Evolutionary conservation across 2,329 filamentous ascomycete genomes (phyloP).

Genomic region (Botrytis byssoidea): DNA sequence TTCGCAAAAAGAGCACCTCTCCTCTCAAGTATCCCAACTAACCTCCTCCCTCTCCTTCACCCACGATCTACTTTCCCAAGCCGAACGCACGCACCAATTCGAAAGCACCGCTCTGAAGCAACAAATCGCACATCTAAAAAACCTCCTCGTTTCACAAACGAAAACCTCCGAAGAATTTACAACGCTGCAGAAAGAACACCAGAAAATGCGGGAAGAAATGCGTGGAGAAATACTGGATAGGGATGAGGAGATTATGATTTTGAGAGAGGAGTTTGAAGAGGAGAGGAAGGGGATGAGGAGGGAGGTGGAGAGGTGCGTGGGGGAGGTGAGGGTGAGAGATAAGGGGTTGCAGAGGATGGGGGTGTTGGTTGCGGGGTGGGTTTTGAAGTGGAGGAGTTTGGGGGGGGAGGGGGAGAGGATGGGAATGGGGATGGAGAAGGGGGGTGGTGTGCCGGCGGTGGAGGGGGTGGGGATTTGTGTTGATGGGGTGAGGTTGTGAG

Average conservation of each 20-base stretch:
- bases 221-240: background rate
- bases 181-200: rapidly evolving
- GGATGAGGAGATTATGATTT: background rate
- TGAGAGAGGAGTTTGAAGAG: background rate
- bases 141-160: background rate
- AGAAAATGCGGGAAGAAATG: background rate
- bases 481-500: too few species aligned
- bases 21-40: background rate
- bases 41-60: background rate
- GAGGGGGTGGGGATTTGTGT: background rate
- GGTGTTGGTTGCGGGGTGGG: background rate
- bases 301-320: background rate
- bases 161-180: rapidly evolving
- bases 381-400: background rate
- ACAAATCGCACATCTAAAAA: background rate
- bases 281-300: background rate
- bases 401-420: background rate
- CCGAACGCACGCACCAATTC: rapidly evolving
- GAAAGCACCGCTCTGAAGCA: rapidly evolving
- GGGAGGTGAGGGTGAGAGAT: background rate
- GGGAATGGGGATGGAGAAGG: background rate
- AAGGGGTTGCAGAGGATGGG: background rate
- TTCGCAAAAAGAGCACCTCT: rapidly evolving
- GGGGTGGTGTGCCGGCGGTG: background rate
- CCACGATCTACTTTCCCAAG: background rate